Evolutionary conservation across 495 filamentous ascomycete genomes (phyloP), one percentile per base, ranked within the genome.

Genomic region (Jackrogersella multiformis): DNA sequence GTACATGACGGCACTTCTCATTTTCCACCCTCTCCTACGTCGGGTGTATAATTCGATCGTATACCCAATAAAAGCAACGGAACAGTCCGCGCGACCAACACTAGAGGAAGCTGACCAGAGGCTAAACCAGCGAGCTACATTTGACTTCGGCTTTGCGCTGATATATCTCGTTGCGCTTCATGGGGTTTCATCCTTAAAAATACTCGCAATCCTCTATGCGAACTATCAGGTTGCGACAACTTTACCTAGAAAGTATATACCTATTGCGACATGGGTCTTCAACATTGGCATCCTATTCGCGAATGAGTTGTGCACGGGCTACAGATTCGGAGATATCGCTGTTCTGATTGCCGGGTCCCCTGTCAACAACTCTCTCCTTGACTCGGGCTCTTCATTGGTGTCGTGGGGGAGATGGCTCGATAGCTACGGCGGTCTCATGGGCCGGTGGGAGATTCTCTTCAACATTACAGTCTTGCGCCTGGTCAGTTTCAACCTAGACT

Each of bases 401-500:
- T 77, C 79, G 48, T 89, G 88, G 82, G 92, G 86, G 4, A 74
- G 78, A 21, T 87, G 83, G 78, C 75, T 97, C 7, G 94, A 97
- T 76, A 80, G 79, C 38, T 86, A 90, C 65, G 89, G 93, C 10
- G 95, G 95, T 5, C 76, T 99, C 18, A 87, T 93, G 72, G 81
- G 90, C 2, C 85, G 94, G 61, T 99, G 95, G 95, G 92, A 97
- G 74, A 87, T 99, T 32, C 85, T 95, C 10, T 99, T 99, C 84
- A 99, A 98, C 69, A 86, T 99, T 62, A 97, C 95, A n/a, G 85
- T 97, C 5, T 80, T 99, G 38, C 87, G 95, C 20, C 80, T 97
- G 39, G 92, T 99, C 61, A 96, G 93, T 76, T 99, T 97, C 85
- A 97, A 98, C 75, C 79, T 99, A 70, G 95, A 99, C 74, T 93